Base-by-base conservation (phyloP, 1,139 yeast genomes). In the Lodderomyces pseudojiufengensis region DNA sequence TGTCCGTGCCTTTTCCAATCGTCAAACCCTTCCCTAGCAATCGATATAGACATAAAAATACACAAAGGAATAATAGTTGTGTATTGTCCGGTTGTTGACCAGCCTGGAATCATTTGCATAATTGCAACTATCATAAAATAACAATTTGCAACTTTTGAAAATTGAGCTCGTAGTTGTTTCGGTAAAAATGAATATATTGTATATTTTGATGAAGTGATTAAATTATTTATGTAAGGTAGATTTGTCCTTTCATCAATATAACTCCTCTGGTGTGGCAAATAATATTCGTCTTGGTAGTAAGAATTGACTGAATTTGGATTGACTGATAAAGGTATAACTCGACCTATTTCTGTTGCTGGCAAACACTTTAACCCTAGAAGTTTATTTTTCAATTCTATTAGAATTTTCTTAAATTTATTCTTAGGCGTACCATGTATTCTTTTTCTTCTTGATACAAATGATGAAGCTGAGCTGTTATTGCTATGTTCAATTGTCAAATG, bases 61-160 rank as follows among this genome's bases (percentile, higher is more conserved):
- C 83, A 63, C 40, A 92, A 68, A 1, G 98, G 98, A 27, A 90
- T 72, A 48, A 92, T 90, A 2, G 98, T 92, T 3, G 97, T 92
- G 55, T 79, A 87, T n/a, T 87, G 84, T 42, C 97, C 98, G 0
- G 98, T 92, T 3, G 98, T 88, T 3, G 97, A 87, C 97, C 97
- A 92, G 1, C 90, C 79, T 0, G 98, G 98, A 36, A 92, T 83
- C 94, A 90, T 82, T 55, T 92, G 97, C 71, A 90, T 67, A 42
- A 92, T 84, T 3, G 97, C 90, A 16, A 92, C 94, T 8, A 79
- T 70, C 74, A 92, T 61, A 59, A 92, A 88, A 57, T 88, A 75
- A 48, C 92, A 72, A 52, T 92, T 92, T 12, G 98, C 98, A 32
- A 92, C 55, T 55, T 88, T 92, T 13, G 95, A 86, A 52, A 92